Percentiles rank a stretch among this genome's conserved stretches.
Conservation (phyloP, 2,329 filamentous ascomycete genomes). For the Colletotrichum incanum region DNA sequence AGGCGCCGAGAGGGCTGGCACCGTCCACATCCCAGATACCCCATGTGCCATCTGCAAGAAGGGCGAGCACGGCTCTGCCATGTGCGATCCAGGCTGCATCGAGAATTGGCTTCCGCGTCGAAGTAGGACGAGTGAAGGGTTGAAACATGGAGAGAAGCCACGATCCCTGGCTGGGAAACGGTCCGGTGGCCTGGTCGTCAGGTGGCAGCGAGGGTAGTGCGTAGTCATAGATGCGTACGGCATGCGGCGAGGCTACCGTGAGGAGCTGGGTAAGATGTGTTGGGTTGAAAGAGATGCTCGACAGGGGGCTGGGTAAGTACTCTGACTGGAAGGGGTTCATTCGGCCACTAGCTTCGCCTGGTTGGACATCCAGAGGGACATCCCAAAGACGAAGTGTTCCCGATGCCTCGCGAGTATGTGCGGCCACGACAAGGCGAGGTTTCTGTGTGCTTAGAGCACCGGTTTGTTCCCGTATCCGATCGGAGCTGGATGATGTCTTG, state of each 20-base stretch:
- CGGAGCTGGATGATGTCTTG: constrained; percentile 47
- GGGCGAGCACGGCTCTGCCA: constrained; percentile 71
- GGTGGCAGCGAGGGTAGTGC: constrained; percentile 66
- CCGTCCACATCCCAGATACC: constrained; percentile 78
- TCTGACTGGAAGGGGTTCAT: constrained; percentile 73
- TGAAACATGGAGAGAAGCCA: constrained; percentile 77
- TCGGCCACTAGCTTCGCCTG: constrained; percentile 45
- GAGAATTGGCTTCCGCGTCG: constrained; percentile 72
- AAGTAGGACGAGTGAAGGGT: constrained; percentile 65
- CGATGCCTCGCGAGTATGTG: constrained; percentile 72
- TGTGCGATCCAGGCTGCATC: constrained; percentile 75
- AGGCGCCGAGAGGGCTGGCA: constrained; percentile 63
- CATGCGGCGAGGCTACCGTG: constrained; percentile 68
- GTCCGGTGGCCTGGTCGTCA: constrained; percentile 66
- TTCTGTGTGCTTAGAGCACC: constrained; percentile 32
- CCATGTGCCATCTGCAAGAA: constrained; percentile 77
- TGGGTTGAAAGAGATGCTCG: constrained; percentile 73
- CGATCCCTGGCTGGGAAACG: constrained; percentile 72
- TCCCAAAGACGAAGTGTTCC: constrained; percentile 74
- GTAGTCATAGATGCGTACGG: constrained; percentile 75
- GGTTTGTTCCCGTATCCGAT: constrained; percentile 34
- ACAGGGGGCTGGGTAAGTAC: constrained; percentile 69
- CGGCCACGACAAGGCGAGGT: constrained; percentile 69
- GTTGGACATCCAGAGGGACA: constrained; percentile 64
- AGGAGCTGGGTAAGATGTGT: constrained; percentile 72